Percentiles rank a stretch among this genome's conserved stretches.
Evolutionary conservation across 148 eudicot species (phyloP).

Genomic region (Suaeda aralocaspica): DNA sequence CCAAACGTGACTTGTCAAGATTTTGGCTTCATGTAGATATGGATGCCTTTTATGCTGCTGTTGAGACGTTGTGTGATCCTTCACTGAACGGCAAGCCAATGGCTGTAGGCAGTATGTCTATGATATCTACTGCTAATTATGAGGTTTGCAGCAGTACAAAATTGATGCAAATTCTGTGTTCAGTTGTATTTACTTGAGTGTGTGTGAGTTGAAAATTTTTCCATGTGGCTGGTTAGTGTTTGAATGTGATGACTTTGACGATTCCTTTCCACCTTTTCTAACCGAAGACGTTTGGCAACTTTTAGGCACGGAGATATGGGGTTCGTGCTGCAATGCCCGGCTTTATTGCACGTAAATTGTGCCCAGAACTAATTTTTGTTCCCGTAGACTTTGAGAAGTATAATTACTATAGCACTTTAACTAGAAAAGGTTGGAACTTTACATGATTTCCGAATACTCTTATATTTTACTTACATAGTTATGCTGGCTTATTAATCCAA

Average conservation of each 20-base stretch:
- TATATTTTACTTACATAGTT: background rate
- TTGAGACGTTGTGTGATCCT: constrained; percentile 83
- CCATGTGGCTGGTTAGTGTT: background rate
- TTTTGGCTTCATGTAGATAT: constrained; percentile 97
- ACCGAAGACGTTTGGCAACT: constrained; percentile 22
- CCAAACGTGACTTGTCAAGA: constrained; percentile 83
- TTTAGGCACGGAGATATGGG: constrained; percentile 89
- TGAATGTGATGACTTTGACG: background rate
- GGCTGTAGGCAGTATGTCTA: constrained; percentile 98
- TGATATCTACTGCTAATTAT: constrained; percentile 96
- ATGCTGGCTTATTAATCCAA: constrained; percentile 13
- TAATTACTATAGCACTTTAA: constrained; percentile 75
- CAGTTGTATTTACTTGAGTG: too few species aligned
- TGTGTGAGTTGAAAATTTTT: background rate
- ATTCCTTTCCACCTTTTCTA: constrained; percentile 11
- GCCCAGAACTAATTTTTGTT: constrained; percentile 86
- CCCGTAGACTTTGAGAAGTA: constrained; percentile 85
- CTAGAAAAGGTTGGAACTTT: constrained; percentile 66
- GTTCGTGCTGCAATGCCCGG: constrained; percentile 99
- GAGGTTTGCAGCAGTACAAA: constrained; percentile 50
- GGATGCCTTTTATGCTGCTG: constrained; percentile 99
- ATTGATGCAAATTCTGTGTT: background rate
- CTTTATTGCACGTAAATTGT: constrained; percentile 87
- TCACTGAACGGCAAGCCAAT: constrained; percentile 72
- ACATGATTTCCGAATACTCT: background rate